Evolutionary conservation across 1,284 basidiomycete genomes (phyloP).

Genomic region (Fistulinella cinereoalba): DNA sequence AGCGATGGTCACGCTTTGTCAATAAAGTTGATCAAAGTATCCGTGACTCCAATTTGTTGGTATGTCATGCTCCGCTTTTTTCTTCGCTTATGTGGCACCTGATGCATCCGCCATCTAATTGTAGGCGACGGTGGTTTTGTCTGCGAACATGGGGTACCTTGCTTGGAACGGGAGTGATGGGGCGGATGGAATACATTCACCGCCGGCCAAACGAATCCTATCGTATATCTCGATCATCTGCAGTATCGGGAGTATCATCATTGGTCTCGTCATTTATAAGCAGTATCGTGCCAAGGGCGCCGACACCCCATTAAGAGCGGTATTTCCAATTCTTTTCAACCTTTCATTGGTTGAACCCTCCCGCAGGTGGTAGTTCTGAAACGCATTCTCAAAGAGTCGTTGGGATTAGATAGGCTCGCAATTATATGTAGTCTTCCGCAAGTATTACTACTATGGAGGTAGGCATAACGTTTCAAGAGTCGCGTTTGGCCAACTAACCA

Average conservation of each 20-base stretch:
- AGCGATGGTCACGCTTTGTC: slow-evolving; percentile 30
- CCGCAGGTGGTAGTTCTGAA: slow-evolving; percentile 25
- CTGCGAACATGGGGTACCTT: not conserved
- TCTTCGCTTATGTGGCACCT: not conserved
- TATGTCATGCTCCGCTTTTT: not conserved
- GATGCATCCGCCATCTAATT: not conserved
- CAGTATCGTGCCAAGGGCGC: slow-evolving; percentile 34
- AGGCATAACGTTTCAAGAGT: not conserved
- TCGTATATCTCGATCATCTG: slow-evolving; percentile 32
- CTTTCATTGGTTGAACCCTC: slow-evolving; percentile 1
- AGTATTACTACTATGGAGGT: slow-evolving; percentile 32
- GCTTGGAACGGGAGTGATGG: slow-evolving; percentile 11
- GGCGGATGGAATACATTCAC: not conserved
- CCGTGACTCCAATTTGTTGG: slow-evolving; percentile 20
- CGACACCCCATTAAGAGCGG: slow-evolving; percentile 33
- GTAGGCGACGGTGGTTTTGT: not conserved
- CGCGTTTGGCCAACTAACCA: not conserved
- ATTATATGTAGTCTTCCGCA: slow-evolving; percentile 34
- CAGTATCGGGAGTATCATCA: slow-evolving; percentile 29
- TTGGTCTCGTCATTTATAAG: slow-evolving; percentile 31
- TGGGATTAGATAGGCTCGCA: slow-evolving; percentile 28
- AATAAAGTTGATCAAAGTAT: slow-evolving; percentile 31
- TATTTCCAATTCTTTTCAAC: slow-evolving; percentile 4
- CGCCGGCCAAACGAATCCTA: slow-evolving; percentile 25
- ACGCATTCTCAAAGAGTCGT: slow-evolving; percentile 23